These are phyloP conservation scores for Sporothrix protearum DNA, from an alignment of 2,329 filamentous ascomycete species.

Conservation along the genomic window DNA sequence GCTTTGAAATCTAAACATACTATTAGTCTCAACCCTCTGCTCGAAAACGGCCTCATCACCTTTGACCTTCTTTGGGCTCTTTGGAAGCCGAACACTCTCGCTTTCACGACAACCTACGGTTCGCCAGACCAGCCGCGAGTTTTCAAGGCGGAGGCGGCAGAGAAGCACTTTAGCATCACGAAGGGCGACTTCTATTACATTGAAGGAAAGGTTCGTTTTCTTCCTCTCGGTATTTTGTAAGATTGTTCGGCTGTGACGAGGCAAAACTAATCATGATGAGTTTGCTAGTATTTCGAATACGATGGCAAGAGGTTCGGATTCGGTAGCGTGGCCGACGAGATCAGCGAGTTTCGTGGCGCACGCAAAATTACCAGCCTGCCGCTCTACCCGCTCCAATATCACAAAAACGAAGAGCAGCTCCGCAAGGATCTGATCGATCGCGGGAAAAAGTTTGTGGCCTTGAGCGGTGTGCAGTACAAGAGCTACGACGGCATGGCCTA, in stretches of 20 bases:
- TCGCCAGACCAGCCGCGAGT: slow-evolving; percentile 71
- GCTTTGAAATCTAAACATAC: neutral
- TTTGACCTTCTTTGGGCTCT: slow-evolving; percentile 87
- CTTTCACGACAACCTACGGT: slow-evolving; percentile 73
- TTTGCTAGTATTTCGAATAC: slow-evolving; percentile 69
- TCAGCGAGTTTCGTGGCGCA: slow-evolving; percentile 73
- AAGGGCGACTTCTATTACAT: slow-evolving; percentile 73
- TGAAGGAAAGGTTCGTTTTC: slow-evolving; percentile 54
- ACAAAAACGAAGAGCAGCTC: slow-evolving; percentile 65
- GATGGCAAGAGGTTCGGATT: slow-evolving; percentile 83
- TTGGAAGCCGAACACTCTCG: slow-evolving; percentile 81
- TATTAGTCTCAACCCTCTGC: slow-evolving; percentile 68
- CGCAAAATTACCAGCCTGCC: slow-evolving; percentile 76
- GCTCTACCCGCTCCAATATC: slow-evolving; percentile 75
- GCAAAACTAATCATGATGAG: neutral
- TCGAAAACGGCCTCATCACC: slow-evolving; percentile 78
- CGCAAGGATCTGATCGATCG: slow-evolving; percentile 68
- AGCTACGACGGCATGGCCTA: slow-evolving; percentile 81
- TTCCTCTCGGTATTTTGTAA: neutral
- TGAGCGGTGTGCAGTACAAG: slow-evolving; percentile 81
- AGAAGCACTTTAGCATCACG: slow-evolving; percentile 65
- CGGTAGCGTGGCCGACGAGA: slow-evolving; percentile 65
- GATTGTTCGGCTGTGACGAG: neutral
- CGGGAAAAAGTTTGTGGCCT: slow-evolving; percentile 75
- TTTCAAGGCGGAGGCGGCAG: slow-evolving; percentile 75